Base-by-base conservation (phyloP, 371 early-diverging fungal species). In the Quaeritorhiza haematococci region DNA sequence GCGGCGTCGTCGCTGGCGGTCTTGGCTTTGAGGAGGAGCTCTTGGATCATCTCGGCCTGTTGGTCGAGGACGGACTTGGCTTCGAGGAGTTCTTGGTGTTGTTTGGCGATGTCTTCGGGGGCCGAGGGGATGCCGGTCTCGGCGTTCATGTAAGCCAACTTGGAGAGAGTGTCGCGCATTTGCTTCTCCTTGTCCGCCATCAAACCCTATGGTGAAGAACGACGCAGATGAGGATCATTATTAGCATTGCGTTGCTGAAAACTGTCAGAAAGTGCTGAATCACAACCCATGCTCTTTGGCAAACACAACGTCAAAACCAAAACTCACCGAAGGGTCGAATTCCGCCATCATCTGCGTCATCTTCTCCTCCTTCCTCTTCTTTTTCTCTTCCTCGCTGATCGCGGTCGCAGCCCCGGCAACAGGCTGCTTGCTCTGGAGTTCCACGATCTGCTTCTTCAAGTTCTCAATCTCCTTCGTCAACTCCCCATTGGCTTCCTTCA, bases 301-400 rank as follows among this genome's bases (percentile, higher is more conserved):
- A 2, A 21, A 27, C 1, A 46, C 60, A 0, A 26, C 27, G 24
- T 19, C 10, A 28, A 54, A 5, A 24, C 3, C 48, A 24, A 43
- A 26, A 68, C 74, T 68, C 66, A 84, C 88, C 4, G 87, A 82
- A 33, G 88, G 88, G 60, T 88, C 92, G 53, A 90, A 79, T 44
- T 90, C 87, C 21, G 83, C 84, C 84, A 91, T 86, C 84, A 92
- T 91, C 56, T 88, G 81, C 13, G 85, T 84, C 82, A 91, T 86
- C 73, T 88, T 89, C 61, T 89, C 86, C 32, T 82, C 75, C 78
- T 89, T 91, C 63, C 80, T 76, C 74, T 82, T 82, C 58, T 89
- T 87, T 60, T 86, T 87, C 48, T 87, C 86, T 33, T 73, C 82
- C 19, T 82, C 85, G 43, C 44, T 63, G 23, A 46, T 49, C 17